Evolutionary conservation across 2,329 filamentous ascomycete species (phyloP), one percentile per base, ranked within the genome.

Genomic region (Fusarium brachygibbosum): DNA sequence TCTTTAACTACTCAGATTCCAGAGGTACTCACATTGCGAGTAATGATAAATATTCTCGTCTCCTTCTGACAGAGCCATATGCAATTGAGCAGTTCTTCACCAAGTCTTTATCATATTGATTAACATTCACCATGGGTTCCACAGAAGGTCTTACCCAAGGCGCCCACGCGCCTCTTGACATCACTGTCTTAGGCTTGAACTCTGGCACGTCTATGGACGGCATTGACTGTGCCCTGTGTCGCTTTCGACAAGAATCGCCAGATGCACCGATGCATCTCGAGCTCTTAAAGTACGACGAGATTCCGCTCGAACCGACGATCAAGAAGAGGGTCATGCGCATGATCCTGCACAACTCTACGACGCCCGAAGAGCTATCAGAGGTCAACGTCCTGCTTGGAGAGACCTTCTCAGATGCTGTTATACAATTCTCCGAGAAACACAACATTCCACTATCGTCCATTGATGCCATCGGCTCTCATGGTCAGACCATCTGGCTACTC

Each of bases 311-410:
- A 32, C 44, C 31, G n/a, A 46, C 44, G 9, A 46, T 46, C 28
- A 46, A 46, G n/a, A 46, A 46, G 9, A 46, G 44, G 28, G 44
- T 46, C 5, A 46, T 46, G 44, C 44, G 44, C 12, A 46, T 46
- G 44, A 46, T 46, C 44, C 44, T 46, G 10, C 44, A 46, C n/a
- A 46, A 46, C 28, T 31, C 16, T 10, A 46, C 44, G 3, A 46
- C 44, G 8, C 44, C 28, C 4, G 44, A 46, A n/a, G 44, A 46
- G 25, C 44, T 46, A 32, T 46, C 44, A 46, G 44, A 46, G n/a
- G 44, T 46, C 12, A 46, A 46, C 17, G 44, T 46, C 7, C 44
- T 46, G 4, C 44, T 46, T 21, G 44, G 44, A 17, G 44, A 46
- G 28, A 46, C 44, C 13, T 46, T 46, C n/a, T 21, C 44, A 19